Percentiles rank a stretch among this genome's conserved stretches.
Conservation (phyloP, 345 rosid species). For the Leavenworthia alabamica region DNA sequence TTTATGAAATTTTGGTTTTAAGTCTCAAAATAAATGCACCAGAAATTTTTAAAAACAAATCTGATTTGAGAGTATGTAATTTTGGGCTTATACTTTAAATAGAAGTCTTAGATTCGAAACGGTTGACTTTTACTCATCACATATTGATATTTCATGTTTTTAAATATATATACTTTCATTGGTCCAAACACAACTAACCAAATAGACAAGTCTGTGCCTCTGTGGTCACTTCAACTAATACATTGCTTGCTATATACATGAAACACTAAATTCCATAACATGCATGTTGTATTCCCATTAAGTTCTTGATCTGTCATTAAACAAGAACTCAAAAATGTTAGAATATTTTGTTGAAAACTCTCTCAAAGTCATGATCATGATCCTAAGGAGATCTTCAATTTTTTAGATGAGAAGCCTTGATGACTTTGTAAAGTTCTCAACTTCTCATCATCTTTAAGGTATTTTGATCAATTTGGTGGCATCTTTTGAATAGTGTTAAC, state of each 20-base stretch:
- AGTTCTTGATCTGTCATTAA: neutral
- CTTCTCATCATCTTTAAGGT: too few relatives aligned
- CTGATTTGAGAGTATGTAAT: too few relatives aligned
- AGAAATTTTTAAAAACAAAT: too few relatives aligned
- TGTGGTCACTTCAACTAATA: neutral
- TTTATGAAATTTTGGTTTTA: neutral
- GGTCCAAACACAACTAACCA: conserved; percentile 57
- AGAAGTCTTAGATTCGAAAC: neutral
- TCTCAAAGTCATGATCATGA: neutral
- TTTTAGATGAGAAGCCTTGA: neutral
- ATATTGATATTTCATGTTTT: neutral
- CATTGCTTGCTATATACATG: neutral
- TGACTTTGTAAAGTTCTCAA: too few relatives aligned
- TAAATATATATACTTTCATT: neutral
- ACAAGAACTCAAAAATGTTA: too few relatives aligned
- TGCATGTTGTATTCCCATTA: neutral
- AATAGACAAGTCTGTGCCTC: neutral
- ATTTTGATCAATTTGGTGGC: too few relatives aligned
- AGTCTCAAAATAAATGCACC: too few relatives aligned
- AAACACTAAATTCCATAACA: neutral
- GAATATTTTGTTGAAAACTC: too few relatives aligned
- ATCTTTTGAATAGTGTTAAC: too few relatives aligned
- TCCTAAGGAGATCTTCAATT: neutral
- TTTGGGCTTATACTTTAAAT: neutral
- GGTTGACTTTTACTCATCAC: conserved; percentile 16